Base-by-base conservation (phyloP, 352 stramenopile species). In the Phytophthora idaei region DNA sequence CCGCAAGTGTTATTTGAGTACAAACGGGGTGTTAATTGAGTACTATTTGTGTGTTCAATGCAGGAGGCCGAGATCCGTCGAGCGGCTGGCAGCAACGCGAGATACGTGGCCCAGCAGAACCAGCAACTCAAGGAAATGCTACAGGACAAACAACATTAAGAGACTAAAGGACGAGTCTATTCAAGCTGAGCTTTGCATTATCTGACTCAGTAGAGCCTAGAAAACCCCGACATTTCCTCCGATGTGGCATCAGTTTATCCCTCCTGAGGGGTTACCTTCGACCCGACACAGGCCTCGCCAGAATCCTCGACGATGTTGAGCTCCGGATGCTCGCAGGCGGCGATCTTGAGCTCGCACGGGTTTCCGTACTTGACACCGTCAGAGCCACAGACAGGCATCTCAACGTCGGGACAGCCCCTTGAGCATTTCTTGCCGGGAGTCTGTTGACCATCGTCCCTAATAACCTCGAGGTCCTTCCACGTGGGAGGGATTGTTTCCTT, bases 61-160 rank as follows among this genome's bases (percentile, higher is more conserved):
- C 58, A 93, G 82, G 85, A 92, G 52, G 74, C 78, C 32, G 74
- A 89, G 59, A 93, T 93, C 55, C 83, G 85, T 7, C 69, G 74
- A 44, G 85, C 85, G 6, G 80, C 54, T 10, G 80, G 78, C 9
- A 64, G 61, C 52, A 84, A 78, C 3, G 68, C 64, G 31, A 80
- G 69, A 59, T 81, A 81, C 50, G 74, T 92, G 52, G 53, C 76
- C 57, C 78, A 88, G 60, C 85, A 94, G 70, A 92, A 94, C 71
- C 70, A 87, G 15, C 57, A 89, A 61, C 79, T 93, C 15, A 81
- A 77, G 46, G 67, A 74, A 39, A 70, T 87, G 61, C 65, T 89
- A 37, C 63, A 81, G n/a, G 76, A 85, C 15, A 75, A 73, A 12
- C 64, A 76, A 11, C 45, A 73, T 44, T 70, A 70, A 11, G 27